phyloP scores from a whole-genome alignment of 2,329 filamentous ascomycete species.

The Penicillium sp. region DNA sequence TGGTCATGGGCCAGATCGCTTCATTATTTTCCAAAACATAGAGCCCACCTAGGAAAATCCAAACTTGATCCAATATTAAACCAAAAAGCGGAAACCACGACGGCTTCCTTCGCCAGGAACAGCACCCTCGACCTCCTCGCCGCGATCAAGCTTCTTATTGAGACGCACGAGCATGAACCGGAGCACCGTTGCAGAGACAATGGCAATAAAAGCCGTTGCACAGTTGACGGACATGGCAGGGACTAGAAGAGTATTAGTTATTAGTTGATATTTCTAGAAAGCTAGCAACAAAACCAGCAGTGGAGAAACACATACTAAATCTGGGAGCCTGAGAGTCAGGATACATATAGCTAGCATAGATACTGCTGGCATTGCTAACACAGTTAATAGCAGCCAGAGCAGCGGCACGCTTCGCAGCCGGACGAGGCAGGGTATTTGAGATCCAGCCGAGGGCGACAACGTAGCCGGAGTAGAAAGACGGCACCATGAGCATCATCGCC shows the following conservation, averaged over 20 bases:
- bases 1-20: not conserved
- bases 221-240: conserved; percentile 69
- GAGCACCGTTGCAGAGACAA: conserved; percentile 61
- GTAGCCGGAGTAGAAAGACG: conserved; percentile 63
- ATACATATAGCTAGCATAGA: conserved; percentile 70
- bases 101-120: conserved; percentile 55
- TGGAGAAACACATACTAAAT: conserved; percentile 37
- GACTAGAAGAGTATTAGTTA: conserved; percentile 31
- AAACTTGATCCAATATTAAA: conserved; percentile 38
- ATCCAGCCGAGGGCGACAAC: conserved; percentile 73
- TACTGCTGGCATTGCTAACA: conserved; percentile 65
- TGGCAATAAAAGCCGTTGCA: conserved; percentile 61
- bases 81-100: conserved; percentile 65
- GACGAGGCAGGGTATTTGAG: conserved; percentile 69
- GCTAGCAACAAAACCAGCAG: conserved; percentile 36
- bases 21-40: too few species aligned
- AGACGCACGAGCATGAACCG: conserved; percentile 62
- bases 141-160: conserved; percentile 68
- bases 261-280: conserved; percentile 2
- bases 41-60: not conserved
- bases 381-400: conserved; percentile 75
- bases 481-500: conserved; percentile 70
- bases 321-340: conserved; percentile 46
- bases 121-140: conserved; percentile 57
- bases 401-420: conserved; percentile 70